Evolutionary conservation across 768 basidiomycete species (phyloP).

Genomic region (Leccinum imitatum): DNA sequence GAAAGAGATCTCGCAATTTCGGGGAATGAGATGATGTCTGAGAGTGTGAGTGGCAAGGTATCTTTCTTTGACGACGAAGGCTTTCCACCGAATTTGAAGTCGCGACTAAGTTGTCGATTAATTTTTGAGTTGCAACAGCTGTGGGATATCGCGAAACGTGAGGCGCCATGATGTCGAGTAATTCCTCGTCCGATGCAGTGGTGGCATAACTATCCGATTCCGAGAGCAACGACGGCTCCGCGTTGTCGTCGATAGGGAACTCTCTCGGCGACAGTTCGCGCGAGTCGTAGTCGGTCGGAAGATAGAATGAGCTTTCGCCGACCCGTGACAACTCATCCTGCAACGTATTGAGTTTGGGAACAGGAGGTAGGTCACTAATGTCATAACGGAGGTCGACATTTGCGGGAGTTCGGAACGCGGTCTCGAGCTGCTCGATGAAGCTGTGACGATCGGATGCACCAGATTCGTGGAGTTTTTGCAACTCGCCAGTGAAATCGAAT

Average conservation of each 20-base stretch:
- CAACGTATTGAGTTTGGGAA: constrained; percentile 48
- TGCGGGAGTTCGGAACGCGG: constrained; percentile 74
- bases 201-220: constrained; percentile 36
- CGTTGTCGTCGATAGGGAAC: constrained; percentile 27
- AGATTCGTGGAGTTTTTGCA: constrained; percentile 66
- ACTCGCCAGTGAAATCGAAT: constrained; percentile 83
- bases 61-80: no score
- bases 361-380: constrained; percentile 48
- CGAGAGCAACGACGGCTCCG: constrained; percentile 39
- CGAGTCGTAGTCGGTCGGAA: constrained; percentile 18
- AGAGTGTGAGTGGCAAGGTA: no score
- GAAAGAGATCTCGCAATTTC: no score
- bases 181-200: constrained; percentile 36
- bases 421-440: constrained; percentile 82
- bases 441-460: constrained; percentile 67
- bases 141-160: no score
- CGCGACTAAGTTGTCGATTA: no score
- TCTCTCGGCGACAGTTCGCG: constrained; percentile 13
- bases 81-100: no score
- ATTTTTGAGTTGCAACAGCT: no score
- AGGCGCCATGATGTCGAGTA: no score
- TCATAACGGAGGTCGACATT: constrained; percentile 58
- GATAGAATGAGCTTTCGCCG: constrained; percentile 24
- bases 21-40: no score
- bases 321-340: constrained; percentile 28